Conservation (phyloP, 495 filamentous ascomycete species). For the Xylaria castorea region DNA sequence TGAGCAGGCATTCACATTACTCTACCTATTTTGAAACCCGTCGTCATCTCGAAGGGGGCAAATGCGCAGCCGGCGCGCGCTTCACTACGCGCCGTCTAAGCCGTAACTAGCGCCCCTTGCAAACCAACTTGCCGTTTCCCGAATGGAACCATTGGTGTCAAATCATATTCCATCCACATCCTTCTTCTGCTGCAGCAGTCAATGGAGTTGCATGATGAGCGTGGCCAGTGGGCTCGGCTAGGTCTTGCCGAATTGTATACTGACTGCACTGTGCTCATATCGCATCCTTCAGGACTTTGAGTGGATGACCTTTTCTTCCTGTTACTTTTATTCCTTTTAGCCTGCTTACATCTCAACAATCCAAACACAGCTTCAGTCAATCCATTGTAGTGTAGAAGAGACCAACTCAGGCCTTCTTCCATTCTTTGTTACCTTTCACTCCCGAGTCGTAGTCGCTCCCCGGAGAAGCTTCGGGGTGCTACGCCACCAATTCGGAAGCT, state of each 20-base stretch:
- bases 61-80: constrained; percentile 5
- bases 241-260: constrained; percentile 12
- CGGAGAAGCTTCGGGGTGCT: neutral
- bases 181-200: constrained; percentile 3
- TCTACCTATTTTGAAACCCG: neutral
- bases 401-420: neutral
- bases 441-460: neutral
- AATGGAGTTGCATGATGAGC: neutral
- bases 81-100: constrained; percentile 25
- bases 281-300: neutral
- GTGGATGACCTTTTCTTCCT: neutral
- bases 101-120: constrained; percentile 1
- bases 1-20: constrained; percentile 26
- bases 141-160: neutral
- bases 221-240: constrained; percentile 10
- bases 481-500: neutral
- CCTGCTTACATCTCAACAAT: neutral
- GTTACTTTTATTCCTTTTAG: neutral
- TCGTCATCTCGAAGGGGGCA: constrained; percentile 19
- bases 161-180: constrained; percentile 19
- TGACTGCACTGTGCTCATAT: neutral
- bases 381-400: neutral
- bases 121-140: constrained; percentile 24
- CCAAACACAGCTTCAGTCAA: neutral
- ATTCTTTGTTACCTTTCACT: neutral